These are phyloP conservation scores for Tolypocladium album DNA, from an alignment of 2,329 filamentous ascomycete genomes.

Conservation along the genomic window DNA sequence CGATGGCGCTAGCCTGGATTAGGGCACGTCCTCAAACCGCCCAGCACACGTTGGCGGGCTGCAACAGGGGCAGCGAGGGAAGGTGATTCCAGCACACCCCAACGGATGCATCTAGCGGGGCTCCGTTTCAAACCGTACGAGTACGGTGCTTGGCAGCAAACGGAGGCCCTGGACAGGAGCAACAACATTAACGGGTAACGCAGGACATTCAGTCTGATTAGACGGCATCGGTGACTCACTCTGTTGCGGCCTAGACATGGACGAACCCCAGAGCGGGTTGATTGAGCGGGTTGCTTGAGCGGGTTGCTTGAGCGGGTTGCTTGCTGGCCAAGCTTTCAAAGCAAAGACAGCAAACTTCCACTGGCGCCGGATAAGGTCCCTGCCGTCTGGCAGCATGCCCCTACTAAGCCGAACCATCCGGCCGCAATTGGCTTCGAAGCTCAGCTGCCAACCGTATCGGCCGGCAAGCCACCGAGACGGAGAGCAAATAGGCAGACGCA, in stretches of 20 bases:
- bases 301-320: not conserved
- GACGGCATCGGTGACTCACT: not conserved
- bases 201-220: not conserved
- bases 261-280: not conserved
- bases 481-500: not conserved
- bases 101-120: not conserved
- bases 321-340: not conserved
- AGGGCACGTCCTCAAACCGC: not conserved
- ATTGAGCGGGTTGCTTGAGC: not conserved
- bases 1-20: conserved; percentile 7
- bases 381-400: not conserved
- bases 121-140: not conserved
- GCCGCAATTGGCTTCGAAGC: not conserved
- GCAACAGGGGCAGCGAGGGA: not conserved
- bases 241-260: not conserved
- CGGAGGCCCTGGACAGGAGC: not conserved
- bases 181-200: not conserved
- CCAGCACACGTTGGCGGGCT: not conserved
- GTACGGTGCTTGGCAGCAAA: not conserved
- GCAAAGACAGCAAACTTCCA: not conserved
- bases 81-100: not conserved
- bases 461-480: not conserved
- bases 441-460: not conserved
- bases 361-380: not conserved
- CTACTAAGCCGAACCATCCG: not conserved